Conservation (phyloP, 2,329 filamentous ascomycete species). For the Pezicula neosporulosa region DNA sequence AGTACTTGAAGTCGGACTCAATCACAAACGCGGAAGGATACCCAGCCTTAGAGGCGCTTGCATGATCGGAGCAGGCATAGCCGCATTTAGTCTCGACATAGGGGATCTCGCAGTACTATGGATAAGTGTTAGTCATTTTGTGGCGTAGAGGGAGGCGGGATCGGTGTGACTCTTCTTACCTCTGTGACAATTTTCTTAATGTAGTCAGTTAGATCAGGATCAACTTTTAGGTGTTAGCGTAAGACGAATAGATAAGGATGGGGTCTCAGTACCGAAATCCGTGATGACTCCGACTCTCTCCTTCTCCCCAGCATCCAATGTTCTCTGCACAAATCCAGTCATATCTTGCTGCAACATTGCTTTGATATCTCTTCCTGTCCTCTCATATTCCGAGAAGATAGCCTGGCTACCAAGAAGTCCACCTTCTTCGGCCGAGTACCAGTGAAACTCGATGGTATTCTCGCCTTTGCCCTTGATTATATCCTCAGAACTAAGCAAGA, state of each 20-base stretch:
- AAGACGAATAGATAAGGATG: not conserved
- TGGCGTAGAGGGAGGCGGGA: not conserved
- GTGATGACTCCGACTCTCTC: slow-evolving; percentile 92
- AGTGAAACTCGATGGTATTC: slow-evolving; percentile 95
- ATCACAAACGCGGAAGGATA: slow-evolving; percentile 76
- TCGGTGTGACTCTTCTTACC: slow-evolving; percentile 33
- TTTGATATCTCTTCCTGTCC: slow-evolving; percentile 71
- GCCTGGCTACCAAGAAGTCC: slow-evolving; percentile 85
- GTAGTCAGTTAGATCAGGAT: slow-evolving; percentile 77
- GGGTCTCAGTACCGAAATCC: slow-evolving; percentile 55
- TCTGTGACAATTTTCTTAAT: slow-evolving; percentile 84
- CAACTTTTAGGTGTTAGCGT: slow-evolving; percentile 46
- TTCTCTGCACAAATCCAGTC: slow-evolving; percentile 85
- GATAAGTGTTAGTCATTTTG: slow-evolving; percentile 4
- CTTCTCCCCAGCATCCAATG: slow-evolving; percentile 73
- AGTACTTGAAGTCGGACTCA: slow-evolving; percentile 65
- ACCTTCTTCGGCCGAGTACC: slow-evolving; percentile 89
- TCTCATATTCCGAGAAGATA: slow-evolving; percentile 80
- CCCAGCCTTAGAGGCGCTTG: slow-evolving; percentile 68
- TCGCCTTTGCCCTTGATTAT: slow-evolving; percentile 67
- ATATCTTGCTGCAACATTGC: slow-evolving; percentile 99
- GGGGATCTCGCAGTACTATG: slow-evolving; percentile 82
- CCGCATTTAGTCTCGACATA: slow-evolving; percentile 86
- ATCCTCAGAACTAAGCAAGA: slow-evolving; percentile 69
- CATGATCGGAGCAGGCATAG: slow-evolving; percentile 78